Conservation (phyloP, 352 stramenopile species). For the Pythium phragmitis region DNA sequence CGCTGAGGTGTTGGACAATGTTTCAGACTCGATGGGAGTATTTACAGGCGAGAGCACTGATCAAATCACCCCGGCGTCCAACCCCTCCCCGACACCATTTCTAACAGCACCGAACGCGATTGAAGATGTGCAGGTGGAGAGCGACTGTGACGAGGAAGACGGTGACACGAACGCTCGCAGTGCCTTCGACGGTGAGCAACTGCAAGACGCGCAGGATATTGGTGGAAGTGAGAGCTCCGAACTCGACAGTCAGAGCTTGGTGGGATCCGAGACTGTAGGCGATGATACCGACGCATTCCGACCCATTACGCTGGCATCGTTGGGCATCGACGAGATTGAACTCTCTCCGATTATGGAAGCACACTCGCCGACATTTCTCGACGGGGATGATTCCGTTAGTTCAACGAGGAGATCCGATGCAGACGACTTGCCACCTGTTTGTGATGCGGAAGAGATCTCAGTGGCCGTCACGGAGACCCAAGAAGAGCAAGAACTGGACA, state of each 20-base stretch:
- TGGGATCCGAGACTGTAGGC: background rate
- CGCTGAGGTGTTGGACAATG: background rate
- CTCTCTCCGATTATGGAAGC: constrained; percentile 31
- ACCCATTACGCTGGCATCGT: constrained; percentile 41
- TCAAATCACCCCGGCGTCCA: background rate
- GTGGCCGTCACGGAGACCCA: background rate
- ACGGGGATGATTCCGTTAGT: background rate
- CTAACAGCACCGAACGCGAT: background rate
- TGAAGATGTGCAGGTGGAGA: background rate
- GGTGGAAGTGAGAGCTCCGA: background rate
- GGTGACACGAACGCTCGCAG: background rate
- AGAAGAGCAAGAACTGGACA: background rate
- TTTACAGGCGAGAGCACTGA: background rate
- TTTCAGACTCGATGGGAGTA: background rate
- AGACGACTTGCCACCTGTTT: background rate
- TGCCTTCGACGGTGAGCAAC: background rate
- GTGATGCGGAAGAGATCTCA: background rate
- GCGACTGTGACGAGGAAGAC: background rate
- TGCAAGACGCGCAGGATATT: background rate
- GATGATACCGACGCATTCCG: constrained; percentile 19
- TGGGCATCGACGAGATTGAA: constrained; percentile 48
- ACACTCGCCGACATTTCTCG: background rate
- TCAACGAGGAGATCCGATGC: background rate
- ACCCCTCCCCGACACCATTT: background rate
- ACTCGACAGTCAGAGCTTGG: background rate